Evolutionary conservation across 2,329 filamentous ascomycete genomes (phyloP), one percentile per base, ranked within the genome.

Genomic region (Pseudocercospora fuligena): DNA sequence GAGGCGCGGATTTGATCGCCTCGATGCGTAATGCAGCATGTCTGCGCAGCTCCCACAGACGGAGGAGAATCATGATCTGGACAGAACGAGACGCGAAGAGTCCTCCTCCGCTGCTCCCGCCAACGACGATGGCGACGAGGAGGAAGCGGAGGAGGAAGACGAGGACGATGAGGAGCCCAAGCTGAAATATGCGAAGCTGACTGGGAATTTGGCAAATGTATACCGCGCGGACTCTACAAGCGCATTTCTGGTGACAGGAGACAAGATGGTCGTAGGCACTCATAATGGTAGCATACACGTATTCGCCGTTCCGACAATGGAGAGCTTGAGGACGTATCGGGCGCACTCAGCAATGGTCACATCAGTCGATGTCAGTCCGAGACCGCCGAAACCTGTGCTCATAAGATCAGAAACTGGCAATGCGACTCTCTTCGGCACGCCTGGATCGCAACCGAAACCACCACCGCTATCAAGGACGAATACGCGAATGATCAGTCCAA

Each of bases 221-320:
- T 99, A 99, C 82, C 90, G 93, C 66, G 94, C 93, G 73, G 95
- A 99, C 85, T 92, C 93, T 73, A 97, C 94, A 27, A 97, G 94
- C 79, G 85, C 92, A 8, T 97, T 97, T 78, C 82, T 96, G 59
- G 92, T 97, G 59, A 92, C 92, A 47, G 94, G 94, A 61, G 94
- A 99, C 83, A 98, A 98, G 83, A 97, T 98, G 94, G 92, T 97
- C 69, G 85, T 97, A 73, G 95, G 94, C 71, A 97, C 95, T 33
- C 94, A 99, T 79, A 97, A 97, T 81, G 95, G 95, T 74, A 97
- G 95, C 75, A 94, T 98, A 75, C 92, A 99, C 83, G 90, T 97
- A 68, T 82, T 97, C 56, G 90, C 92, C 70, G 80, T 98, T 19
- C 94, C 95, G 0, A 87, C 89, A 5, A 91, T 98, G 76, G 89